phyloP scores from a whole-genome alignment of 148 eudicot species.

The Euryodendron excelsum region DNA sequence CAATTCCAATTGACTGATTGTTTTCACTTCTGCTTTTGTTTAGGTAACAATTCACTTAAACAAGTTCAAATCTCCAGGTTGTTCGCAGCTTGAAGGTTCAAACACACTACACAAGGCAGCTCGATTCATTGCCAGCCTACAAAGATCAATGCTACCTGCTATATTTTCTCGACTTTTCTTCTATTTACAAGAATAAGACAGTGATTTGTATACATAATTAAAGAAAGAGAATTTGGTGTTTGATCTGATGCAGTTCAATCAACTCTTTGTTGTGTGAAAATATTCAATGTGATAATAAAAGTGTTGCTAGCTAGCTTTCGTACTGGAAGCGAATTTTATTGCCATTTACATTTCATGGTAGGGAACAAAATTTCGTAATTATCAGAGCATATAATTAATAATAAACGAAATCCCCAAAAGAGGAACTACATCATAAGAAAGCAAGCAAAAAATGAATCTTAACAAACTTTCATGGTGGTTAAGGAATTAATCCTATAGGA shows the following conservation, averaged over 20 bases:
- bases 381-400: too few species aligned
- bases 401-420: too few species aligned
- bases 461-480: too few species aligned
- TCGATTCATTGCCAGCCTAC: not conserved
- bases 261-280: not conserved
- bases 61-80: conserved; percentile 37
- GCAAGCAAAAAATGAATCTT: too few species aligned
- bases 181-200: not conserved
- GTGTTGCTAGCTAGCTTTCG: too few species aligned
- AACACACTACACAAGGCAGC: not conserved
- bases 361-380: too few species aligned
- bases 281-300: not conserved
- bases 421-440: too few species aligned
- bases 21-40: not conserved
- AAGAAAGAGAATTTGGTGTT: not conserved
- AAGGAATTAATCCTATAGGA: too few species aligned
- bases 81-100: conserved; percentile 52
- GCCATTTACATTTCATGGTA: too few species aligned
- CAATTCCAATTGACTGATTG: not conserved
- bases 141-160: not conserved
- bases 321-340: too few species aligned
- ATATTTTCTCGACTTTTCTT: not conserved
- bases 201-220: not conserved
- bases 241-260: conserved; percentile 10
- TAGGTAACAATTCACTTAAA: not conserved